These are phyloP conservation scores for Leptographium galeiforme DNA, from an alignment of 2,329 filamentous ascomycete genomes.

Conservation along the genomic window DNA sequence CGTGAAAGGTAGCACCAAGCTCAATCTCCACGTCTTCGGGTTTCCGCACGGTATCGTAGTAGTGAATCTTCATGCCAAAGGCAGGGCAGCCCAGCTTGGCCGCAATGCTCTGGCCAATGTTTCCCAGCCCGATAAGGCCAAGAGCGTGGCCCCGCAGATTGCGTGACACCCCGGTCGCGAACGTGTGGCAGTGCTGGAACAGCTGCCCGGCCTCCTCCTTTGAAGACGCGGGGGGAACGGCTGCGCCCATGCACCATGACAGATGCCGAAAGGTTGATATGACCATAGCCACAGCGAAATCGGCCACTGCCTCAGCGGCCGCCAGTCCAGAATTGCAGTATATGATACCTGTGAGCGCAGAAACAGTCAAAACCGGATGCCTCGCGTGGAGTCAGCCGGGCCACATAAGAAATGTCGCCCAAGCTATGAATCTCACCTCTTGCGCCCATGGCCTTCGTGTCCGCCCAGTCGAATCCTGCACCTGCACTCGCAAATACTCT, in stretches of 20 bases:
- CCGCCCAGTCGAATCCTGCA: constrained; percentile 54
- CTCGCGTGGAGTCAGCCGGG: too few species aligned
- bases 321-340: constrained; percentile 64
- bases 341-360: constrained; percentile 33
- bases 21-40: constrained; percentile 25
- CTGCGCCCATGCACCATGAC: constrained; percentile 43
- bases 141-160: constrained; percentile 49
- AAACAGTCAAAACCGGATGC: background rate
- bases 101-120: constrained; percentile 50
- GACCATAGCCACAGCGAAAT: constrained; percentile 56
- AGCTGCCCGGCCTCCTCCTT: constrained; percentile 13
- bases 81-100: constrained; percentile 26
- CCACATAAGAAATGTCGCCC: background rate
- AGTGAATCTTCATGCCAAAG: constrained; percentile 55
- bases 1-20: constrained; percentile 35
- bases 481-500: constrained; percentile 52
- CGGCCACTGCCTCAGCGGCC: constrained; percentile 59
- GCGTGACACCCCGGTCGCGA: constrained; percentile 44
- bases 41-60: constrained; percentile 45
- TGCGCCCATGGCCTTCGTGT: constrained; percentile 40
- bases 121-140: constrained; percentile 57
- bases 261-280: constrained; percentile 57
- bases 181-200: constrained; percentile 47
- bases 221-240: constrained; percentile 27
- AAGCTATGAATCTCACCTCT: background rate